A percentile compares a stretch with the other conserved stretches of the same genome.
Conservation (phyloP, 2,329 filamentous ascomycete genomes). For the Arachnopeziza araneosa region DNA sequence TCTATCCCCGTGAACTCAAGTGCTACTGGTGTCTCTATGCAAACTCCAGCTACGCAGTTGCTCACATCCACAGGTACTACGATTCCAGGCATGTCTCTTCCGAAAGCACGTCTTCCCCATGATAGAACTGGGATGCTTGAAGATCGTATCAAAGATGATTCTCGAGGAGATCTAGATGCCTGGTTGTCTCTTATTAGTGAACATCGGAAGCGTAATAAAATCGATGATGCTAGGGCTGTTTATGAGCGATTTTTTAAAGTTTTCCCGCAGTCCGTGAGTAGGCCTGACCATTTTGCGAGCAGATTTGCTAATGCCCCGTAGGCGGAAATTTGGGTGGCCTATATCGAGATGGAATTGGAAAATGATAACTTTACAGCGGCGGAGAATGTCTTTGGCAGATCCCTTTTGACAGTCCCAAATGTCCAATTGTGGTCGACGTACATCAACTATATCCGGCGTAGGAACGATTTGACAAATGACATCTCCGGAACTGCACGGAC, state of each 20-base stretch:
- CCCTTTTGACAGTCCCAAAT: conserved; percentile 72
- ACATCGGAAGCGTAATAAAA: conserved; percentile 72
- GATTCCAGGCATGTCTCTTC: conserved; percentile 21
- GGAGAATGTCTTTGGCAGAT: conserved; percentile 77
- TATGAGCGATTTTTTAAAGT: conserved; percentile 84
- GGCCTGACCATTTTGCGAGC: conserved; percentile 5
- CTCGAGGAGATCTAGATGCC: conserved; percentile 84
- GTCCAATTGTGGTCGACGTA: conserved; percentile 90
- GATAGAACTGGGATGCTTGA: conserved; percentile 52
- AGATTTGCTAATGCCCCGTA: conserved; percentile 39
- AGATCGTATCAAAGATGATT: conserved; percentile 86
- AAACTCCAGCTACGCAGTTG: conserved; percentile 18
- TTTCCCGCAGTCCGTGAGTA: conserved; percentile 85
- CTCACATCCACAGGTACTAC: conserved; percentile 23
- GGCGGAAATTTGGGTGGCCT: conserved; percentile 89
- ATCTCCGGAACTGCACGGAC: conserved; percentile 68
- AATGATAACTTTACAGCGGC: conserved; percentile 75
- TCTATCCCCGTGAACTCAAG: conserved; percentile 24
- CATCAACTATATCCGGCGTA: conserved; percentile 87
- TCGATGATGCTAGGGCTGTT: conserved; percentile 71
- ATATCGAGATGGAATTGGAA: conserved; percentile 83
- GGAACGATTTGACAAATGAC: conserved; percentile 82
- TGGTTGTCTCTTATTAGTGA: conserved; percentile 87
- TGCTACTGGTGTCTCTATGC: conserved; percentile 20
- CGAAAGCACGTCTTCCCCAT: conserved; percentile 33